These are phyloP conservation scores for Penstemon eatonii DNA, from an alignment of 257 asterid species.

Conservation along the genomic window DNA sequence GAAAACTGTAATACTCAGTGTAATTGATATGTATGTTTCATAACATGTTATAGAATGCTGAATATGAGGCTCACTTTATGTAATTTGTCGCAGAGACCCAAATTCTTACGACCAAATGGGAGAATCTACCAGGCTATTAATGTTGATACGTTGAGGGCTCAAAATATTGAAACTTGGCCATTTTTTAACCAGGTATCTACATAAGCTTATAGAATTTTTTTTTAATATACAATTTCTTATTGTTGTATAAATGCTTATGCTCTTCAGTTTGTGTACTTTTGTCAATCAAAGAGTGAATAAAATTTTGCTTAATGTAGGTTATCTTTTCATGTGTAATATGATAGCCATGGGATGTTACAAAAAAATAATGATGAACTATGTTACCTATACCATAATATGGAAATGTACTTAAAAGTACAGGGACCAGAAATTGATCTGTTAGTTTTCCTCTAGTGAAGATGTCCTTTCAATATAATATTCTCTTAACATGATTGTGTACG, in stretches of 20 bases:
- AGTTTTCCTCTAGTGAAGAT: neutral
- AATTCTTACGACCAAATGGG: constrained; percentile 56
- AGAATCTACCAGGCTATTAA: constrained; percentile 68
- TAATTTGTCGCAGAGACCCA: constrained; percentile 57
- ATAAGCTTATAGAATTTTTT: neutral
- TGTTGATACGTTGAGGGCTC: constrained; percentile 64
- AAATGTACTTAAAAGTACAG: neutral
- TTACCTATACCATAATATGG: neutral
- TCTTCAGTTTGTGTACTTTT: neutral
- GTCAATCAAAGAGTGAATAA: neutral
- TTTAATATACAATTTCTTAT: neutral
- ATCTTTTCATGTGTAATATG: neutral
- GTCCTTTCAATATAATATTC: neutral
- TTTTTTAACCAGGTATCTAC: constrained; percentile 62
- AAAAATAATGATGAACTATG: neutral
- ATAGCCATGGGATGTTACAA: neutral
- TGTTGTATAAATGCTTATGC: constrained; percentile 3
- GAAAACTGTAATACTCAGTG: neutral
- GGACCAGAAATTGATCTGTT: neutral
- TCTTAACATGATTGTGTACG: neutral
- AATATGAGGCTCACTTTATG: constrained; percentile 22
- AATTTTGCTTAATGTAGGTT: neutral
- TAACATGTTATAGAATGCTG: constrained; percentile 1
- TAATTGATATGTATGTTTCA: neutral
- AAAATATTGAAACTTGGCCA: constrained; percentile 77